A percentile compares a stretch with the other conserved stretches of the same genome.
Conservation (phyloP, 768 basidiomycete genomes). For the Tulasnella sp. region DNA sequence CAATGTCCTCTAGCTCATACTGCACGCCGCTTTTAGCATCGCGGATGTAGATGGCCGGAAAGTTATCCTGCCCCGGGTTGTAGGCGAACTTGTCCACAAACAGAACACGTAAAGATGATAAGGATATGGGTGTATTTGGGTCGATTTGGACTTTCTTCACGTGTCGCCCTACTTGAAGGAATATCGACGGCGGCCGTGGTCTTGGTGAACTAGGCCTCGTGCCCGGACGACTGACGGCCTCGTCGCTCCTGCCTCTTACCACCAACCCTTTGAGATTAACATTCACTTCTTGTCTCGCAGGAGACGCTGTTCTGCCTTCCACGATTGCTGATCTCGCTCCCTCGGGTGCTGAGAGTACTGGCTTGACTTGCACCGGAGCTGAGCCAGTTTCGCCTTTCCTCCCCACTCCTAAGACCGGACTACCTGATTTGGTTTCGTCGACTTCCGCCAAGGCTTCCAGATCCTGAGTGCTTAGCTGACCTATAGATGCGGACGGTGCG, state of each 20-base stretch:
- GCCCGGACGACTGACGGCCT: not conserved
- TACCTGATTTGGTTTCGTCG: constrained; percentile 33
- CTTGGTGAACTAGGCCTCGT: not conserved
- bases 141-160: constrained; percentile 79
- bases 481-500: constrained; percentile 25
- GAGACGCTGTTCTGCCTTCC: not conserved
- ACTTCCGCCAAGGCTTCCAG: constrained; percentile 64
- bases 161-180: constrained; percentile 80
- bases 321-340: not conserved
- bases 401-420: not conserved
- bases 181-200: constrained; percentile 46
- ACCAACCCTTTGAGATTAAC: not conserved
- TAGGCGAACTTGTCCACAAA: constrained; percentile 95
- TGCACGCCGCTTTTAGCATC: constrained; percentile 87
- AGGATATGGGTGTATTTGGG: constrained; percentile 36
- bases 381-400: not conserved
- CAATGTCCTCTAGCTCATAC: constrained; percentile 91
- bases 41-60: constrained; percentile 90
- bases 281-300: not conserved
- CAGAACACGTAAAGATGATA: constrained; percentile 65
- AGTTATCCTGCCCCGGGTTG: constrained; percentile 84
- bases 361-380: not conserved
- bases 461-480: constrained; percentile 56
- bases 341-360: not conserved
- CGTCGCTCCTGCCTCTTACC: not conserved